Evolutionary conservation across 768 basidiomycete genomes (phyloP), one percentile per base, ranked within the genome.

Genomic region (Xanthoconium purpureum): DNA sequence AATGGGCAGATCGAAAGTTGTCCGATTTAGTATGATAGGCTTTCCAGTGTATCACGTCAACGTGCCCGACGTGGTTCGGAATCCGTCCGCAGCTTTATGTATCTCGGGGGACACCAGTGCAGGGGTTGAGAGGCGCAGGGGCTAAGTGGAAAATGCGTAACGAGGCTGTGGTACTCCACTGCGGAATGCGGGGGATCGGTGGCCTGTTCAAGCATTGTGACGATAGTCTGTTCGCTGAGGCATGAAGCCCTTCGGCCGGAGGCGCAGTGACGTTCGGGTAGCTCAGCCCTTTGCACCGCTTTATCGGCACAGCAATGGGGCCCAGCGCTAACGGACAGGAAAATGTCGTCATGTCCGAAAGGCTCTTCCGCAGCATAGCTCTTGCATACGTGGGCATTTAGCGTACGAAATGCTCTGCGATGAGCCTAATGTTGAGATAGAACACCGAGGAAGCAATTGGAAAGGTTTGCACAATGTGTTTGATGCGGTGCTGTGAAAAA

Each of bases 41-140:
- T 60, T 60, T 70, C 68, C 67, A 66, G 70, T 72, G 68, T 45
- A 66, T 59, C 52, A 64, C 67, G 63, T 67, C 29, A 62, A 53
- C 51, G 37, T 6, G 37, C 48, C 24, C 58, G 28, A 44, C 13
- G 8, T 13, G 36, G 4, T 24, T 24, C 24, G 2, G 24, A 20
- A 28, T 17, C 35, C 5, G 20, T 44, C 56, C 56, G 59, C 54
- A 62, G 63, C 55, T n/a, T 44, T 24, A 58, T 65, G 39, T 35
- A 18, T 28, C 5, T 39, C 18, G 40, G 29, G 39, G 37, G 30
- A 29, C 45, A 51, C 37, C 30, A 47, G 51, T 5, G 50, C 33
- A 47, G 47, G 42, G 51, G 32, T 24, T 44, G 8, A 13, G n/a
- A 56, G 47, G 57, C 54, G 52, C 50, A 55, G 66, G 56, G 44